These are phyloP conservation scores for Sphaerostilbella broomeana DNA, from an alignment of 2,329 filamentous ascomycete genomes.

Conservation along the genomic window DNA sequence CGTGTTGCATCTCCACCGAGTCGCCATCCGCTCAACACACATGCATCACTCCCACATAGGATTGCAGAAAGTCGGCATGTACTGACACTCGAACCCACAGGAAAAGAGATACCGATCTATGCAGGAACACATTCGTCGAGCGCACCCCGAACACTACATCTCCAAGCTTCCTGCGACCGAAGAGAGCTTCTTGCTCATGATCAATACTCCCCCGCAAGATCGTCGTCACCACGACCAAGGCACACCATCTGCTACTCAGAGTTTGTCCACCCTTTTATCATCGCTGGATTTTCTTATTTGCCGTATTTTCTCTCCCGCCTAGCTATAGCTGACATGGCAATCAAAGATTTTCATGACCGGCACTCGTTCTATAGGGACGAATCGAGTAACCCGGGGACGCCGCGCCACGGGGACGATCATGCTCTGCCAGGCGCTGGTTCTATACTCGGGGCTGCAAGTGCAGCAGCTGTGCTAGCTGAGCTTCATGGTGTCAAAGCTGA, in stretches of 20 bases:
- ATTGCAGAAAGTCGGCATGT: too few species aligned
- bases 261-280: slow-evolving; percentile 20
- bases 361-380: slow-evolving; percentile 60
- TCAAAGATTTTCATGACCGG: slow-evolving; percentile 25
- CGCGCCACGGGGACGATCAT: slow-evolving; percentile 64
- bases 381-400: slow-evolving; percentile 59
- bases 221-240: slow-evolving; percentile 43
- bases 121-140: slow-evolving; percentile 97
- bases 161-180: slow-evolving; percentile 96
- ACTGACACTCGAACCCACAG: slow-evolving; percentile 42
- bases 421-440: slow-evolving; percentile 34
- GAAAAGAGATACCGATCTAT: slow-evolving; percentile 96
- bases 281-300: slow-evolving; percentile 7
- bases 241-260: slow-evolving; percentile 26
- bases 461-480: slow-evolving; percentile 81
- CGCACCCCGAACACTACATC: slow-evolving; percentile 95
- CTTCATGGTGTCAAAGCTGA: slow-evolving; percentile 70
- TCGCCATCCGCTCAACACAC: too few species aligned
- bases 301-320: background rate
- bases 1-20: slow-evolving; percentile 20
- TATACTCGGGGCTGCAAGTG: slow-evolving; percentile 57
- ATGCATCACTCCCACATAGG: too few species aligned
- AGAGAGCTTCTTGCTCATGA: slow-evolving; percentile 96
- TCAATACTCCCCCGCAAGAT: slow-evolving; percentile 78
- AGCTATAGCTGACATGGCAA: slow-evolving; percentile 16